Percentiles rank a stretch among this genome's conserved stretches.
phyloP scores from a whole-genome alignment of 2,329 filamentous ascomycete genomes.

The Trichoderma cornu-damae region DNA sequence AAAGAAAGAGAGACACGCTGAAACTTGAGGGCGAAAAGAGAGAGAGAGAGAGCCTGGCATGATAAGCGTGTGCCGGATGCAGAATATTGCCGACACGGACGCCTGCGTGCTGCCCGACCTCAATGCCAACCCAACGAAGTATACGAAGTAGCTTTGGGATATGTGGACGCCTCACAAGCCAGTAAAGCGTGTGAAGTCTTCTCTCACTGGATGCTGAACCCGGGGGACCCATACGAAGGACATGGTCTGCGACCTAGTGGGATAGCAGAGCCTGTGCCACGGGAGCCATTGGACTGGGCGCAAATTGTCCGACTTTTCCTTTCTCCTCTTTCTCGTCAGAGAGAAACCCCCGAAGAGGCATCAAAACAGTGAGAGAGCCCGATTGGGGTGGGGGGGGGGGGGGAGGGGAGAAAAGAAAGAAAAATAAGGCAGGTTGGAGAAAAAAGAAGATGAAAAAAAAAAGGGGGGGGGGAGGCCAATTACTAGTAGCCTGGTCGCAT shows the following conservation, averaged over 20 bases:
- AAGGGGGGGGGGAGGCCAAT: not conserved
- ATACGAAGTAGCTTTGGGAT: not conserved
- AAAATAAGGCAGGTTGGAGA: not conserved
- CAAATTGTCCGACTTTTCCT: not conserved
- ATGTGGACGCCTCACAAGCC: slow-evolving; percentile 15
- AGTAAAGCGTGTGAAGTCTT: slow-evolving; percentile 1
- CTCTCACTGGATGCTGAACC: slow-evolving; percentile 17
- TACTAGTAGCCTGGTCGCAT: not conserved
- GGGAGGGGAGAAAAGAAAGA: not conserved
- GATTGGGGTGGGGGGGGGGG: no score
- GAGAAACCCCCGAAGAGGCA: not conserved
- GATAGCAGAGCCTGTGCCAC: slow-evolving; percentile 17
- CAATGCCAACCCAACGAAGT: slow-evolving; percentile 15
- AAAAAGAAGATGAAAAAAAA: not conserved
- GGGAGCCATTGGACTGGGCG: slow-evolving; percentile 14
- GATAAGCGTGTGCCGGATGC: not conserved
- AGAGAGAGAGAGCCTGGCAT: not conserved
- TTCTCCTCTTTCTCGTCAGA: not conserved
- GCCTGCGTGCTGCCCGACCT: slow-evolving; percentile 19
- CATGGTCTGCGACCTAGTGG: slow-evolving; percentile 15
- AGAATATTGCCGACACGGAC: not conserved
- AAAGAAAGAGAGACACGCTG: not conserved
- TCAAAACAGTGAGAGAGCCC: slow-evolving; percentile 14
- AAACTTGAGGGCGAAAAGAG: not conserved
- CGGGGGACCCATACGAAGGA: slow-evolving; percentile 1